Conservation (phyloP, 805 yeast genomes). For the Saccharomycopsis fibuligera region DNA sequence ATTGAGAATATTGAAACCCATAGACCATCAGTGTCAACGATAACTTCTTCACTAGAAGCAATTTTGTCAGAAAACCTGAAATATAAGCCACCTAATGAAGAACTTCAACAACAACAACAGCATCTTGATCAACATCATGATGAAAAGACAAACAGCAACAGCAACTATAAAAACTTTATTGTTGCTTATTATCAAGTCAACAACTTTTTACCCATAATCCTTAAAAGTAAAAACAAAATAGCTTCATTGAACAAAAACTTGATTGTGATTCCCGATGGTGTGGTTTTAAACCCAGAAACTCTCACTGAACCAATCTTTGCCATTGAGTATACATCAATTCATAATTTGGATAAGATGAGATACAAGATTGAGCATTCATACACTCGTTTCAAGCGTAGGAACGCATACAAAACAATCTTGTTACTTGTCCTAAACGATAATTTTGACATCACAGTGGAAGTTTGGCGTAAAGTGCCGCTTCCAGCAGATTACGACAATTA, state of each 20-base stretch:
- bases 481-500: slow-evolving; percentile 1
- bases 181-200: slow-evolving; percentile 15
- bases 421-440: slow-evolving; percentile 12
- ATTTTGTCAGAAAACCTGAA: too few relatives aligned
- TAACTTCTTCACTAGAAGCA: too few relatives aligned
- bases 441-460: slow-evolving; percentile 12
- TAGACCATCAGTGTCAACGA: neutral
- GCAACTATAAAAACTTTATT: slow-evolving; percentile 9
- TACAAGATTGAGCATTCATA: slow-evolving; percentile 16
- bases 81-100: neutral
- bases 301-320: slow-evolving; percentile 18
- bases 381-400: slow-evolving; percentile 16
- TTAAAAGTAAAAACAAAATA: slow-evolving; percentile 14
- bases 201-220: slow-evolving; percentile 14
- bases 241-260: slow-evolving; percentile 16
- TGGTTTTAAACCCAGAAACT: slow-evolving; percentile 10
- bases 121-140: too few relatives aligned
- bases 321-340: slow-evolving; percentile 9
- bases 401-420: slow-evolving; percentile 18
- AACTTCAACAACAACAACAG: neutral
- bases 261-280: slow-evolving; percentile 18
- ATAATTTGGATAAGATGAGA: slow-evolving; percentile 10
- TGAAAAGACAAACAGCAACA: neutral
- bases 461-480: slow-evolving; percentile 19
- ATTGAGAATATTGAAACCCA: neutral